Conservation (phyloP, 2,329 filamentous ascomycete species). For the Boeremia lycopersici region DNA sequence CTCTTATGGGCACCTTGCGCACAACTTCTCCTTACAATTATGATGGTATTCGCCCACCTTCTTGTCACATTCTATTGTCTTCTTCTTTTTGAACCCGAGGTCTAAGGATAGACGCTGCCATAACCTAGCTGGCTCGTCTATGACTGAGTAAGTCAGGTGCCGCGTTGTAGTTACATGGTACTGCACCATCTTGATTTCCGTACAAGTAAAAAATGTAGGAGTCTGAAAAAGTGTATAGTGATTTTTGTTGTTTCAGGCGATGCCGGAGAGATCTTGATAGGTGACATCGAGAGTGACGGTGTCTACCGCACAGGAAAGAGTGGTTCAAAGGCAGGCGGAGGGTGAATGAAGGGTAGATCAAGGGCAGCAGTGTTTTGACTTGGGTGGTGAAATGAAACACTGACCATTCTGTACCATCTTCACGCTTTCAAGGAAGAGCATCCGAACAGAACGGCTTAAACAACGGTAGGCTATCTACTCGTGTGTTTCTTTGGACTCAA, state of each 20-base stretch:
- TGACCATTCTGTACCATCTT: too few species aligned
- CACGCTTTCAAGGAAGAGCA: too few species aligned
- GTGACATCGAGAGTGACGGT: not conserved
- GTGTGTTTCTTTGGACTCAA: too few species aligned
- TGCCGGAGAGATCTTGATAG: not conserved
- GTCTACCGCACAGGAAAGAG: not conserved
- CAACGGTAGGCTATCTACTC: too few species aligned
- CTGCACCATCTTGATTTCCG: not conserved
- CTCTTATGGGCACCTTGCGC: not conserved
- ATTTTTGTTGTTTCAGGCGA: not conserved
- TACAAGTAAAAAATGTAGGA: not conserved
- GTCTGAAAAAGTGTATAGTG: not conserved
- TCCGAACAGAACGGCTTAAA: too few species aligned
- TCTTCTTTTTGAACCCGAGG: not conserved
- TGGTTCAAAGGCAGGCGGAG: not conserved
- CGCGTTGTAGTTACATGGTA: not conserved
- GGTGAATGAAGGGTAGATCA: too few species aligned
- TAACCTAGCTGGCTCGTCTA: not conserved
- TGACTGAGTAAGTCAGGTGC: not conserved
- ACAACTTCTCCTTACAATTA: not conserved
- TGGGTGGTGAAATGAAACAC: too few species aligned
- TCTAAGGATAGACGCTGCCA: not conserved
- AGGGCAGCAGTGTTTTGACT: too few species aligned
- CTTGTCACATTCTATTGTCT: not conserved
- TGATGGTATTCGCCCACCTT: not conserved